Evolutionary conservation across 2,329 filamentous ascomycete genomes (phyloP), one percentile per base, ranked within the genome.

Genomic region (Aspergillus fructus): DNA sequence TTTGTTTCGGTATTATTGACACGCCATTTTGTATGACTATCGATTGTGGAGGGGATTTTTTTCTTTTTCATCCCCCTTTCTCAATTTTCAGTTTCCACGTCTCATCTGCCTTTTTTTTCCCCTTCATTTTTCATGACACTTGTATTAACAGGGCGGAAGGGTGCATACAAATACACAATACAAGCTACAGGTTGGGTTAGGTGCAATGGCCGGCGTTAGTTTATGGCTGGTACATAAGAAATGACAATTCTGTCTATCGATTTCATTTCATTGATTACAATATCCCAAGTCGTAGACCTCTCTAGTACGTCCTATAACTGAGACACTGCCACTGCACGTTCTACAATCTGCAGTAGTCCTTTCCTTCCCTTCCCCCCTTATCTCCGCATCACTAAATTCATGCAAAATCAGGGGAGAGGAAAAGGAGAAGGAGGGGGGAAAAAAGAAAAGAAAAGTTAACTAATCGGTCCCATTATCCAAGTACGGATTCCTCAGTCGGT

Each of bases 81-180:
- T 46, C 34, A n/a, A 8, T 3, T 30, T 23, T 46, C 13, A 27
- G 15, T 19, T 52, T 45, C 23, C 13, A 11, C 24, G 4, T 42
- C 9, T 24, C 37, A 23, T 39, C 37, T 5, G 27, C 5, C n/a
- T 39, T 46, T 34, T 30, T 46, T 30, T 24, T 46, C 4, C 5
- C 3, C 4, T 2, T 46, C 24, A 24, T 9, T 24, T 30, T 12
- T 30, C 23, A n/a, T 12, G 23, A 24, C 5, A 23, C 21, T n/a
- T 50, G 48, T 50, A 50, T 37, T 24, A 50, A 50, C 34, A 50
- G 48, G 27, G 8, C 23, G 19, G 48, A 19, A 21, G 34, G 48
- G 27, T 50, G 48, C 48, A 50, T 50, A 21, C 33, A 41, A 39
- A 49, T 40, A 41, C 34, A 41, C 48, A 41, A 40, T 41, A 41